These are phyloP conservation scores for Nakazawaea ishiwadae DNA, from an alignment of 805 yeast species.

Conservation along the genomic window DNA sequence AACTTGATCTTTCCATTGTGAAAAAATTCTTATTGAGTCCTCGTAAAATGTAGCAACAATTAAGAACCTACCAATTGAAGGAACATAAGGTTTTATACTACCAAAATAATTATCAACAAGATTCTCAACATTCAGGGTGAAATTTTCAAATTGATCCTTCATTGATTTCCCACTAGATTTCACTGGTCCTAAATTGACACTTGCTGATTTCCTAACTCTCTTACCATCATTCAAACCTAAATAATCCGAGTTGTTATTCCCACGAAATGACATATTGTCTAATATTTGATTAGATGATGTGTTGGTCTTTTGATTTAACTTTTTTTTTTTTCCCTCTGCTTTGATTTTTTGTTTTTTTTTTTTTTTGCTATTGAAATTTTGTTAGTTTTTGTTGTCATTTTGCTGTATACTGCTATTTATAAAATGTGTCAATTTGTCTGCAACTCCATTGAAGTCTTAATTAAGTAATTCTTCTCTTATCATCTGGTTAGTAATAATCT, in stretches of 20 bases:
- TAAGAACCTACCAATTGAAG: conserved; percentile 81
- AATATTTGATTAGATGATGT: not conserved
- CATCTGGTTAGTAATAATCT: too few species aligned
- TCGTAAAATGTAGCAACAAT: conserved; percentile 93
- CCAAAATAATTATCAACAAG: conserved; percentile 43
- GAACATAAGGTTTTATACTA: conserved; percentile 68
- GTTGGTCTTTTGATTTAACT: not conserved
- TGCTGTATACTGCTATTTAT: too few species aligned
- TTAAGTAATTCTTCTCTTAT: too few species aligned
- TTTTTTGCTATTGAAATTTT: too few species aligned
- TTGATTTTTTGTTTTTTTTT: too few species aligned
- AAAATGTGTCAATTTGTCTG: too few species aligned
- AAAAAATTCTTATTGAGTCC: conserved; percentile 75
- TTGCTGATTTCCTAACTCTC: not conserved
- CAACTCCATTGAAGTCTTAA: too few species aligned
- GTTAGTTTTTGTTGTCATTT: too few species aligned
- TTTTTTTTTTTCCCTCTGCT: too few species aligned
- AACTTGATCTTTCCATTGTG: conserved; percentile 92
- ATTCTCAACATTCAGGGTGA: conserved; percentile 52
- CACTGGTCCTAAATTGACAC: conserved; percentile 9
- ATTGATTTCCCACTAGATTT: conserved; percentile 20
- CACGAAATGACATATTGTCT: conserved; percentile 9
- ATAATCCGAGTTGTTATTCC: conserved; percentile 5
- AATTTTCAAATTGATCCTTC: conserved; percentile 39
- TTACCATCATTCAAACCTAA: conserved; percentile 1